These are phyloP conservation scores for Tylopilus sp. DNA, from an alignment of 768 basidiomycete species.

Conservation along the genomic window DNA sequence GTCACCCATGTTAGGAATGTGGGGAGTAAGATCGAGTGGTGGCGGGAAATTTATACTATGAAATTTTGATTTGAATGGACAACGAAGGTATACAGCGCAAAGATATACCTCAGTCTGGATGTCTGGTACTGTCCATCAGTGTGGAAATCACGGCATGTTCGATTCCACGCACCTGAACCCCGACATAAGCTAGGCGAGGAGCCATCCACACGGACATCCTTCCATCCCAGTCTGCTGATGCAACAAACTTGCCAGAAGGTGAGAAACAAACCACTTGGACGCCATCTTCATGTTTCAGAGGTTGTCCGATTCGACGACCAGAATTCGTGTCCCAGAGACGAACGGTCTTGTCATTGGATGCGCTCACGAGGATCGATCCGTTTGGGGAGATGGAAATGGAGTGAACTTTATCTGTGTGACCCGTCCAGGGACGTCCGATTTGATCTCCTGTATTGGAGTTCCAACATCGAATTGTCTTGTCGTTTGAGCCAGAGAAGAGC, in stretches of 20 bases:
- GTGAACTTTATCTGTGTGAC: slow-evolving; percentile 3
- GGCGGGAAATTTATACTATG: no score
- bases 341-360: not conserved
- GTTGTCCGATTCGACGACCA: not conserved
- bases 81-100: no score
- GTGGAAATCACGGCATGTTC: no score
- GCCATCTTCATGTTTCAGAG: not conserved
- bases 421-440: slow-evolving; percentile 7
- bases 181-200: no score
- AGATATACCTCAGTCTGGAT: no score
- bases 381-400: not conserved
- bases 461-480: slow-evolving; percentile 9
- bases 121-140: no score
- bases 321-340: slow-evolving; percentile 6
- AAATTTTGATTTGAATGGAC: no score
- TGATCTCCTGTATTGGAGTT: not conserved
- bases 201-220: slow-evolving; percentile 5
- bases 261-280: not conserved
- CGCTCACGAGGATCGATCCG: slow-evolving; percentile 6
- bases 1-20: no score
- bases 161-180: no score
- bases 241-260: slow-evolving; percentile 5
- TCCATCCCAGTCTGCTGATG: not conserved
- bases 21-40: no score
- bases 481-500: not conserved